These are phyloP conservation scores for Tetrapisispora nanseiensis DNA, from an alignment of 805 yeast genomes.

Conservation along the genomic window DNA sequence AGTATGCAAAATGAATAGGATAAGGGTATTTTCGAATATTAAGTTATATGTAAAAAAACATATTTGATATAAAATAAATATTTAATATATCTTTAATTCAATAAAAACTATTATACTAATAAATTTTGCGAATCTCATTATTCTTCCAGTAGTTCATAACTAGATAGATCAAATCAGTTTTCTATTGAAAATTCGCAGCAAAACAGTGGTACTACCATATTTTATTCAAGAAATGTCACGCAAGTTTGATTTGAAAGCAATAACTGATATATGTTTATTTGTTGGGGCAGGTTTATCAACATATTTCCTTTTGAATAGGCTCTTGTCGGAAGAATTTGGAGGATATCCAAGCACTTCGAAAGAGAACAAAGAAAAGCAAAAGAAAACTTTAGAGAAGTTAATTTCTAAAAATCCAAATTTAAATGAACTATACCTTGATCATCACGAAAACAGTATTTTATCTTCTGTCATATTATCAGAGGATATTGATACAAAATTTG, in stretches of 20 bases:
- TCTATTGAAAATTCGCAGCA: too few relatives aligned
- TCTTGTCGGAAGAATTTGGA: conserved; percentile 37
- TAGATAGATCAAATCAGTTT: too few relatives aligned
- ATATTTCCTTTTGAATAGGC: conserved; percentile 46
- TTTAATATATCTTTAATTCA: too few relatives aligned
- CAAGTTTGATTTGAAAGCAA: conserved; percentile 31
- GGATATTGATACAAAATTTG: conserved; percentile 67
- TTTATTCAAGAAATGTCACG: conserved; percentile 19
- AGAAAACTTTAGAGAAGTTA: conserved; percentile 47
- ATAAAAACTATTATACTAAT: too few relatives aligned
- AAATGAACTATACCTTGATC: conserved; percentile 40
- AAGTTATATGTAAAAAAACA: too few relatives aligned
- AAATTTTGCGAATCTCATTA: too few relatives aligned
- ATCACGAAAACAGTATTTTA: conserved; percentile 70
- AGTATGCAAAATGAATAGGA: not conserved
- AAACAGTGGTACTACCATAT: not conserved
- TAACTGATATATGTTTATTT: conserved; percentile 40
- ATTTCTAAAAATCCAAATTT: conserved; percentile 50
- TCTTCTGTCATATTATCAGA: conserved; percentile 75
- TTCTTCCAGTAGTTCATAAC: not conserved
- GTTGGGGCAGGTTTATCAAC: conserved; percentile 61
- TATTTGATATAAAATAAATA: too few relatives aligned
- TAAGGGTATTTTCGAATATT: too few relatives aligned
- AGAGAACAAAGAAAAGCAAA: conserved; percentile 54
- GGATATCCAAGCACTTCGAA: conserved; percentile 36